Evolutionary conservation across 108 stramenopile genomes (phyloP), one percentile per base, ranked within the genome.

Genomic region (Cyclotella sp.): DNA sequence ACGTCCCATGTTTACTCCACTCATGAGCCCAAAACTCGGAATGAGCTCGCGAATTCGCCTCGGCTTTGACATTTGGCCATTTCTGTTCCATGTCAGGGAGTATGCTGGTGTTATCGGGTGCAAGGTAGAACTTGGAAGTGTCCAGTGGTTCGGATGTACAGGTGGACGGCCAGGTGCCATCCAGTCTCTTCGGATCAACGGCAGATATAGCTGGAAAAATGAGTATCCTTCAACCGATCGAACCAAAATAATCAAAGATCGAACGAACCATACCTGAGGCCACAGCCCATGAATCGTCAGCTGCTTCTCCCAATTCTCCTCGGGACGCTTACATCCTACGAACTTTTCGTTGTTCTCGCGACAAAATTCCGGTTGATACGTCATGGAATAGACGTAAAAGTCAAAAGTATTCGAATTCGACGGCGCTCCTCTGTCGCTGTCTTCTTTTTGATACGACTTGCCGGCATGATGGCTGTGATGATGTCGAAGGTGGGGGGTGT

Each of bases 1-100:
- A 91, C 14, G 90, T 91, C 0, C 90, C 90, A 52, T 91, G 90
- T 80, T 91, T 91, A 39, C 53, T 54, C 90, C 90, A 91, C 72
- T 91, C 90, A 49, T 91, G 90, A 10, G 34, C 49, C 88, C 88
- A 91, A 57, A 91, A 91, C 13, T 58, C 49, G 28, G 46, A 46
- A 76, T 89, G 60, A 13, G 15, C 15, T 5, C 18, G 7, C 26
- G 73, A 43, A 19, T 40, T 16, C 4, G 69, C 40, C 12, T 27
- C 24, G 22, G 75, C 58, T 46, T 86, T 81, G 44, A 86, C 71
- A 68, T 86, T 84, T 41, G 83, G 85, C 85, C 85, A 86, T 42
- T 72, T 34, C 28, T 58, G 19, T 26, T 68, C 64, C 15, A 86
- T 63, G 16, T 81, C 78, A 24, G 14, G 8, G 6, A 41, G 22